These are phyloP conservation scores for Candida wancherniae DNA, from an alignment of 805 yeast species.

Conservation along the genomic window DNA sequence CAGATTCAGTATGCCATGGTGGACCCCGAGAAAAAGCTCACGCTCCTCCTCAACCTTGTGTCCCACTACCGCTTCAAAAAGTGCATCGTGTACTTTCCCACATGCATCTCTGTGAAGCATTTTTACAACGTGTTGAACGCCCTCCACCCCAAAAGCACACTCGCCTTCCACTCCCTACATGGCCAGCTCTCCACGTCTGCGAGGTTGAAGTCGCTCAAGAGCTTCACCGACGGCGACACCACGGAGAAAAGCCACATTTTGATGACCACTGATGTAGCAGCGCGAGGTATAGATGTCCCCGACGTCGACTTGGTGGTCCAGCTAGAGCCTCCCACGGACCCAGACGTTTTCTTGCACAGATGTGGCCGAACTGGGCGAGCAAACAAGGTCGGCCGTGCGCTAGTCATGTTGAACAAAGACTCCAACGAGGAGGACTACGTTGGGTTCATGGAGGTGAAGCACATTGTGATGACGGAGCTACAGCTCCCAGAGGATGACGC, in stretches of 20 bases:
- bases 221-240: constrained; percentile 48
- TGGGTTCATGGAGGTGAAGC: constrained; percentile 71
- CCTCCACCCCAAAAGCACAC: constrained; percentile 18
- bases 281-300: constrained; percentile 93
- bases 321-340: constrained; percentile 90
- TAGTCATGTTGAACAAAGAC: constrained; percentile 66
- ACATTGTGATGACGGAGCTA: constrained; percentile 46
- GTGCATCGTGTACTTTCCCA: constrained; percentile 88
- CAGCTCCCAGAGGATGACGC: constrained; percentile 18
- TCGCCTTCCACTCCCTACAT: constrained; percentile 67
- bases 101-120: constrained; percentile 78
- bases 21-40: constrained; percentile 57
- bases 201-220: constrained; percentile 64
- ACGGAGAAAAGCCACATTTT: constrained; percentile 50
- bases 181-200: constrained; percentile 85
- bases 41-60: constrained; percentile 51
- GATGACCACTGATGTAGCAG: constrained; percentile 97
- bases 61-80: constrained; percentile 58
- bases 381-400: constrained; percentile 73
- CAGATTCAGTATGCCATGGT: constrained; percentile 57
- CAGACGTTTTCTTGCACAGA: constrained; percentile 86
- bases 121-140: constrained; percentile 55
- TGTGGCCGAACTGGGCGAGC: constrained; percentile 97
- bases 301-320: constrained; percentile 94
- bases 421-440: constrained; percentile 76